Base-by-base conservation (phyloP, 768 basidiomycete genomes). In the Mycena maculata region DNA sequence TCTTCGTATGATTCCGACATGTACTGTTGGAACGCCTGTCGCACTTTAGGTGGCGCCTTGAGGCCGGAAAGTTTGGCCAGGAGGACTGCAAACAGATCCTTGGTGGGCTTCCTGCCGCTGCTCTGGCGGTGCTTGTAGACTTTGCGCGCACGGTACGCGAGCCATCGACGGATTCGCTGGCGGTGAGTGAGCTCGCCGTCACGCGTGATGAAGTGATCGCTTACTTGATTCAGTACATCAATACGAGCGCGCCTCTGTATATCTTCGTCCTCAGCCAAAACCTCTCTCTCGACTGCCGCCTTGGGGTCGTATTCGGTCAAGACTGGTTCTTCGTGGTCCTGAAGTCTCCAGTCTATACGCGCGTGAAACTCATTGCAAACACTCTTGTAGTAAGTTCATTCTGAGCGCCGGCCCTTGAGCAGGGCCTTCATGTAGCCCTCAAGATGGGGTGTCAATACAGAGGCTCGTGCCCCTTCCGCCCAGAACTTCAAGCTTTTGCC, bases 341-440 rank as follows among this genome's bases (percentile, higher is more conserved):
- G 8, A 9, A 55, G 33, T 6, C 31, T 30, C 53, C 53, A 55
- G 9, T 15, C 16, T 4, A 55, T 38, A 6, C 53, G 28, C 13
- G 53, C 53, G 22, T 55, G 53, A 22, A 33, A 55, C 53, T 55
- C 53, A n/a, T 55, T 55, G 53, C 53, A 55, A 23, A 55, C 33
- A 28, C 13, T 5, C 33, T 30, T 9, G 18, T 13, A 27, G 33
- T n/a, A 55, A 33, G 15, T 15, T 10, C 53, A 31, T n/a, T 55
- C 33, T 10, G 53, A 28, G 28, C 28, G 15, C 53, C 53, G 36
- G 33, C 33, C 33, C 53, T 20, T 9, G 30, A 13, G 30, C 27
- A 55, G n/a, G 18, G 49, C 49, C 6, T 52, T 28, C 18, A 25
- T 52, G 49, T 52, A 52, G 8, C 13, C 22, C 18, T 52, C 49